Percentiles rank a stretch among this genome's conserved stretches.
These are phyloP conservation scores for Rhytidiadelphus loreus DNA, from an alignment of 225 moss, liverwort and hornwort species.

Conservation along the genomic window DNA sequence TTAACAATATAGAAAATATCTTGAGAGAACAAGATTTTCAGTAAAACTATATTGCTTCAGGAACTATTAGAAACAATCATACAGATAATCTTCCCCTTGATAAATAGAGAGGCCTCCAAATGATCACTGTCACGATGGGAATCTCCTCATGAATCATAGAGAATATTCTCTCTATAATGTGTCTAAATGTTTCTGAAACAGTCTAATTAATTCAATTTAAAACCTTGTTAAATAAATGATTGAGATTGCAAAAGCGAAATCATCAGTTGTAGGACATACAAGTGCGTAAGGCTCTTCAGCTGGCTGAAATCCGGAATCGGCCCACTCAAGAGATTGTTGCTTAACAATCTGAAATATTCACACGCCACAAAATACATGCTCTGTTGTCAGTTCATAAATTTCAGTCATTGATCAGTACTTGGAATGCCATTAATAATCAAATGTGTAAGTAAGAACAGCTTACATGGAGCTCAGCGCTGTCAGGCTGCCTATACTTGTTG, in stretches of 20 bases:
- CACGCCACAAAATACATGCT: background rate
- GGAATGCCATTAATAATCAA: background rate
- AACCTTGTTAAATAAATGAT: background rate
- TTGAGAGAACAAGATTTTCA: background rate
- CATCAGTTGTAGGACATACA: slow-evolving; percentile 9
- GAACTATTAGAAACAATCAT: background rate
- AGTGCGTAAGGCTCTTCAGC: slow-evolving; percentile 20
- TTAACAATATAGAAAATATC: background rate
- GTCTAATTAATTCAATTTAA: too few species aligned
- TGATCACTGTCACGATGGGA: background rate
- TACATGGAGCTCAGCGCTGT: slow-evolving; percentile 33
- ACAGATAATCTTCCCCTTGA: background rate
- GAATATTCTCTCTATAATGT: background rate
- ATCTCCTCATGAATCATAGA: background rate
- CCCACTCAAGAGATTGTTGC: slow-evolving; percentile 31
- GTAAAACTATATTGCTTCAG: background rate
- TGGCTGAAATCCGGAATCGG: slow-evolving; percentile 33
- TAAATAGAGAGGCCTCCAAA: background rate
- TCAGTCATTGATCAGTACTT: background rate
- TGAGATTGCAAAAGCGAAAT: background rate
- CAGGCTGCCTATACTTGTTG: slow-evolving; percentile 26
- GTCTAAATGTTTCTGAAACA: too few species aligned
- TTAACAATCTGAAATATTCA: slow-evolving; percentile 16
- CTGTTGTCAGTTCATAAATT: background rate
- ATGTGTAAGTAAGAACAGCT: background rate